These are phyloP conservation scores for Solanum hybrid DNA, from an alignment of 305 asterid species.

Conservation along the genomic window DNA sequence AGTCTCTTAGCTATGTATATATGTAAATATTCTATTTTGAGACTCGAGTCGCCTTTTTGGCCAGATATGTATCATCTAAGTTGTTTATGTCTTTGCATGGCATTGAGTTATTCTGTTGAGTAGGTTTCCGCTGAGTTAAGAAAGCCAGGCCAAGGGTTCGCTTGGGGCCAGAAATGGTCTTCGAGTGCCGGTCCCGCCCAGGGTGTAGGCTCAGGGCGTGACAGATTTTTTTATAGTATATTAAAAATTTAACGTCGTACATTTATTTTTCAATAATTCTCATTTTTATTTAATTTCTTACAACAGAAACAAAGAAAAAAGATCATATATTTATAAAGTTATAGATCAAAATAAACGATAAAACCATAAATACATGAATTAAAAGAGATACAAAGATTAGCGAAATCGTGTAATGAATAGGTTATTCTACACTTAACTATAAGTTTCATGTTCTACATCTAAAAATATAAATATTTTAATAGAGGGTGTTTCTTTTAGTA, in stretches of 20 bases:
- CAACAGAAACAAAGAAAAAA: neutral
- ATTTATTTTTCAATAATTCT: neutral
- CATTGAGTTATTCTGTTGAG: no score
- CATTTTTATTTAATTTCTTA: neutral
- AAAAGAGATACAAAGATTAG: neutral
- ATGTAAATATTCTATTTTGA: no score
- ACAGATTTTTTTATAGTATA: neutral
- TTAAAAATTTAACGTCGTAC: neutral
- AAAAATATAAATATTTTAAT: neutral
- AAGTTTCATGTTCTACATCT: neutral
- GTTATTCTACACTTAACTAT: neutral
- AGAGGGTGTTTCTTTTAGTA: neutral
- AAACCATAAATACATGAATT: neutral
- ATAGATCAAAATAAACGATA: neutral
- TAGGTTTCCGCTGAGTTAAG: no score
- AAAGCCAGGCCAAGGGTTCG: no score
- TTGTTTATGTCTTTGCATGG: no score
- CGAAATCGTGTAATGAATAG: accelerated
- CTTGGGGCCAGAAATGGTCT: no score
- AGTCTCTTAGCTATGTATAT: no score
- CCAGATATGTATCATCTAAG: no score
- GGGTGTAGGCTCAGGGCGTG: no score
- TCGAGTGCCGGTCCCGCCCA: no score
- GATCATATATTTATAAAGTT: neutral
- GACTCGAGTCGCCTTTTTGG: no score